Evolutionary conservation across 306 rosid genomes (phyloP).

Genomic region (Hippophae gyantsensis): DNA sequence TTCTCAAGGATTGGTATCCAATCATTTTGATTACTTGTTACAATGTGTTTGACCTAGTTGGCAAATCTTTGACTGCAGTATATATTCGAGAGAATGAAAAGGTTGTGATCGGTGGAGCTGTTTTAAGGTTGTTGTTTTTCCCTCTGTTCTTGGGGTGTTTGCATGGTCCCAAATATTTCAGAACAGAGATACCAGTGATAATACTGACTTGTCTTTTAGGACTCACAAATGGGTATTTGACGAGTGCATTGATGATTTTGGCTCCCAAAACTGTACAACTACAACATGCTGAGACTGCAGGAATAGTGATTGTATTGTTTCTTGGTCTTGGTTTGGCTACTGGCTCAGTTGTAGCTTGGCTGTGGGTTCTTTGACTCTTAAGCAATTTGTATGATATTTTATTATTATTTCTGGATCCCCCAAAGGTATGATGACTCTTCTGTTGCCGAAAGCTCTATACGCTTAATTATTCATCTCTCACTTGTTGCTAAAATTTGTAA

Average conservation of each 20-base stretch:
- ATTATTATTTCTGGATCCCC: too few species aligned
- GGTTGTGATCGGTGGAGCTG: conserved; percentile 49
- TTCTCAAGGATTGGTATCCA: conserved; percentile 79
- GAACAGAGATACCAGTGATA: conserved; percentile 68
- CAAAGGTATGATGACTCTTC: too few species aligned
- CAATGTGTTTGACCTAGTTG: conserved; percentile 84
- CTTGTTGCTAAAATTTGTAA: too few species aligned
- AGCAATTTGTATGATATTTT: conserved; percentile 14
- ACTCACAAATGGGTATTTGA: conserved; percentile 76
- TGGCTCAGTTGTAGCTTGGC: conserved; percentile 79
- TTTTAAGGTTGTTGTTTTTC: conserved; percentile 54
- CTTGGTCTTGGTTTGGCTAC: conserved; percentile 62
- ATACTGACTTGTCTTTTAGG: conserved; percentile 69
- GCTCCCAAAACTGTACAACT: conserved; percentile 65
- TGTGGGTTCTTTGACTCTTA: conserved; percentile 55
- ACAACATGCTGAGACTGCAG: conserved; percentile 81
- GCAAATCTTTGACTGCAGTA: conserved; percentile 58
- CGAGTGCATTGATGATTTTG: conserved; percentile 73
- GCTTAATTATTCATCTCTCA: too few species aligned
- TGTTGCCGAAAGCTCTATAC: too few species aligned
- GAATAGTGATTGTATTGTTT: conserved; percentile 59
- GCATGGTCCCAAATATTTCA: conserved; percentile 71
- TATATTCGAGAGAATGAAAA: conserved; percentile 55
- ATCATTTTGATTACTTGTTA: conserved; percentile 54
- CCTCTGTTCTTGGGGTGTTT: conserved; percentile 78